Evolutionary conservation across 2,329 filamentous ascomycete genomes (phyloP).

Genomic region (Verticillium klebahnii): DNA sequence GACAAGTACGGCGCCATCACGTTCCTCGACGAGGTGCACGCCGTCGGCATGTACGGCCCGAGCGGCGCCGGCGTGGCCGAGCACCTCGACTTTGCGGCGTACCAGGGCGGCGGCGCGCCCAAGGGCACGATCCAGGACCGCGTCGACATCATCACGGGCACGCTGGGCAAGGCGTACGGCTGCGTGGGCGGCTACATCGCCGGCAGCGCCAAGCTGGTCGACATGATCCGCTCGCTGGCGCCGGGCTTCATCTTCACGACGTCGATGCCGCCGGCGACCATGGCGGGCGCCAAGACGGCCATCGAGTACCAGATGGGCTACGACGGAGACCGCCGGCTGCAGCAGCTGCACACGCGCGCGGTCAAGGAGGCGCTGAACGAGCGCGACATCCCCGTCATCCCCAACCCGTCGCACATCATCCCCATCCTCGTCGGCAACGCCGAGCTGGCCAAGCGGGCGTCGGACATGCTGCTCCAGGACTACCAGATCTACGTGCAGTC

Average conservation of each 20-base stretch:
- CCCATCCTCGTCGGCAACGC: conserved; percentile 92
- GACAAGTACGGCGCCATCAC: conserved; percentile 98
- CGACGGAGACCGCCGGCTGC: conserved; percentile 80
- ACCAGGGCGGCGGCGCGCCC: conserved; percentile 67
- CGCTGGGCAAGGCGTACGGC: conserved; percentile 94
- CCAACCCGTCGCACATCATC: conserved; percentile 95
- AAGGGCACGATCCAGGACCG: conserved; percentile 89
- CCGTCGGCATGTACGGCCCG: conserved; percentile 98
- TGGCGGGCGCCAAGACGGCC: conserved; percentile 87
- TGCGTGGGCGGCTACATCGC: conserved; percentile 98
- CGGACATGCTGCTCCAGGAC: conserved; percentile 83
- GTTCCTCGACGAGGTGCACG: conserved; percentile 97
- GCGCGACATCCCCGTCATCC: conserved; percentile 90
- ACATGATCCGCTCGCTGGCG: conserved; percentile 88
- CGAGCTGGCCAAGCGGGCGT: conserved; percentile 85
- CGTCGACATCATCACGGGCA: conserved; percentile 96
- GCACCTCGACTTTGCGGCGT: conserved; percentile 86
- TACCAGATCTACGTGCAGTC: conserved; percentile 96
- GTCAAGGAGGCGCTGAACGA: conserved; percentile 80
- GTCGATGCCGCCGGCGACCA: conserved; percentile 89
- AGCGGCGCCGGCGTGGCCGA: conserved; percentile 94
- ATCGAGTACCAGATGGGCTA: conserved; percentile 92
- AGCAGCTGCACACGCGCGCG: conserved; percentile 93
- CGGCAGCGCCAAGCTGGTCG: conserved; percentile 78
- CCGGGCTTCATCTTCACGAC: conserved; percentile 99